These are phyloP conservation scores for Coemansia sp. DNA, from an alignment of 192 early-diverging fungal genomes.

Conservation along the genomic window DNA sequence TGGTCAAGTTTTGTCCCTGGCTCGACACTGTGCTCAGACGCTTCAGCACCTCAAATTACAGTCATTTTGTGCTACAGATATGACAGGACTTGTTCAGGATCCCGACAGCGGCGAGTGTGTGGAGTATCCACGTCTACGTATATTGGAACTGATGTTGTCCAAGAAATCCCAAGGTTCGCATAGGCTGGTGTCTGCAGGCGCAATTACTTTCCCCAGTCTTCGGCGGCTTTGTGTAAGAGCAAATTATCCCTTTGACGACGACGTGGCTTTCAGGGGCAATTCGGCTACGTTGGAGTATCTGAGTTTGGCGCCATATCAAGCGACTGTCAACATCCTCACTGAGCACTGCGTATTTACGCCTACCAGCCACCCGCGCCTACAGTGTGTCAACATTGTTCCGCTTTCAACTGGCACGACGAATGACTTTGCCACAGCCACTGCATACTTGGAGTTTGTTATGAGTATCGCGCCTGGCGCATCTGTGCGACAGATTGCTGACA, in stretches of 20 bases:
- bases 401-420: not conserved
- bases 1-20: not conserved
- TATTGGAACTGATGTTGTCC: not conserved
- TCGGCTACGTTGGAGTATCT: constrained; percentile 2
- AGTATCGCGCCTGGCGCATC: not conserved
- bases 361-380: not conserved
- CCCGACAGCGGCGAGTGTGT: constrained; percentile 2
- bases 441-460: not conserved
- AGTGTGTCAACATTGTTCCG: constrained; percentile 1
- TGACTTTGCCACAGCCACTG: not conserved
- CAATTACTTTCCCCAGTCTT: constrained; percentile 4
- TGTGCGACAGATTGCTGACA: not conserved
- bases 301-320: not conserved
- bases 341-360: not conserved
- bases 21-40: not conserved
- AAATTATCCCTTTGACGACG: constrained; percentile 13
- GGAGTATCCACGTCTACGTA: constrained; percentile 1
- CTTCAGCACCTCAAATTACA: not conserved
- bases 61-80: not conserved
- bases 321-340: not conserved
- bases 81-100: not conserved
- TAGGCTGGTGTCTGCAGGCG: not conserved
- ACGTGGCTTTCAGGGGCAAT: constrained; percentile 7
- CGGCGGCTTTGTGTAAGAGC: not conserved
- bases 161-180: not conserved